Conservation (phyloP, 2,329 filamentous ascomycete genomes). For the Colletotrichum paranaense region DNA sequence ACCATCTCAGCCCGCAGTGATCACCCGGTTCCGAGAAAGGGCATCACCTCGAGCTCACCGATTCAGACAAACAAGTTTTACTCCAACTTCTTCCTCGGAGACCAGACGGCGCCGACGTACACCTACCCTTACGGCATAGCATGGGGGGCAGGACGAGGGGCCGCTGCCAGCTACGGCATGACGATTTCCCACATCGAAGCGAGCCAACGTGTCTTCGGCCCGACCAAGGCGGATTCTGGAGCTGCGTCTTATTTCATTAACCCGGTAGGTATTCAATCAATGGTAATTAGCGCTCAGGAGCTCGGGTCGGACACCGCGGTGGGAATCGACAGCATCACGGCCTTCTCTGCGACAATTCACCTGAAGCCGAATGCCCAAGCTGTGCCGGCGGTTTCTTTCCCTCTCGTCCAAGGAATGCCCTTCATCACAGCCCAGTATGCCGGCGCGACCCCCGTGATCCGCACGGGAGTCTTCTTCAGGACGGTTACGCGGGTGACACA, state of each 20-base stretch:
- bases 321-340: constrained; percentile 64
- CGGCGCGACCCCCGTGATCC: constrained; percentile 76
- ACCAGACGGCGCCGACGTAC: constrained; percentile 76
- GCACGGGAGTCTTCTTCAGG: constrained; percentile 80
- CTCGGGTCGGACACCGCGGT: constrained; percentile 70
- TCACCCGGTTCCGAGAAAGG: constrained; percentile 68
- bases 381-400: constrained; percentile 76
- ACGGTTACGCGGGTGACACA: constrained; percentile 68
- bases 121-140: constrained; percentile 79
- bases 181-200: constrained; percentile 79
- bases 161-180: constrained; percentile 79
- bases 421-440: constrained; percentile 85
- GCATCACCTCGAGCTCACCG: constrained; percentile 60
- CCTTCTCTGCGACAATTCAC: constrained; percentile 74
- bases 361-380: constrained; percentile 66
- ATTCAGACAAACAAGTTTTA: constrained; percentile 85
- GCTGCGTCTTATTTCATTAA: constrained; percentile 81
- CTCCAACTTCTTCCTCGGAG: constrained; percentile 81
- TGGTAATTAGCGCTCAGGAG: constrained; percentile 83
- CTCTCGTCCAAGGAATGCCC: constrained; percentile 89
- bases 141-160: constrained; percentile 74
- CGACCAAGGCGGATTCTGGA: constrained; percentile 58
- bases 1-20: constrained; percentile 60
- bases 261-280: constrained; percentile 82
- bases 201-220: constrained; percentile 75